These are phyloP conservation scores for Aspergillus intermedius DNA, from an alignment of 2,329 filamentous ascomycete genomes.

Conservation along the genomic window DNA sequence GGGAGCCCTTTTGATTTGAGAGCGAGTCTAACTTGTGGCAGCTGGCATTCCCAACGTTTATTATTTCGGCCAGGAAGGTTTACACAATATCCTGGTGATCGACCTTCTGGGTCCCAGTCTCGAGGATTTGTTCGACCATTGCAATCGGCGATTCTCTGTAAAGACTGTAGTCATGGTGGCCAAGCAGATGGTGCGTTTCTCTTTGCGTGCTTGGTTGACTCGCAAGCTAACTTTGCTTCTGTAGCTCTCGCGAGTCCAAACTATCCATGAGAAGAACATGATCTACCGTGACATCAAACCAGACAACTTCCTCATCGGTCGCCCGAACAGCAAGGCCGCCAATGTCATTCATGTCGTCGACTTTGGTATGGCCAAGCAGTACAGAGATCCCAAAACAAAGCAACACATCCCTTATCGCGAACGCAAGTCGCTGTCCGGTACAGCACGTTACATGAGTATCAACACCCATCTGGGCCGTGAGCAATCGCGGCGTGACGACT, in stretches of 20 bases:
- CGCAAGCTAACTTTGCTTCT: neutral
- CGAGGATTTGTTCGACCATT: slow-evolving; percentile 96
- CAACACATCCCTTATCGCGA: slow-evolving; percentile 98
- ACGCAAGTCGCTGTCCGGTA: slow-evolving; percentile 92
- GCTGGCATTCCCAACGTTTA: slow-evolving; percentile 99
- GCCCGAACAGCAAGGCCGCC: slow-evolving; percentile 84
- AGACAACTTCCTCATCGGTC: slow-evolving; percentile 96
- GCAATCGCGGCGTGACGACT: slow-evolving; percentile 89
- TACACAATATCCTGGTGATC: slow-evolving; percentile 98
- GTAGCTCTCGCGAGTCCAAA: slow-evolving; percentile 81
- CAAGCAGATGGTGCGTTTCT: slow-evolving; percentile 77
- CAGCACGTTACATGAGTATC: slow-evolving; percentile 98
- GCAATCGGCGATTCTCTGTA: slow-evolving; percentile 86
- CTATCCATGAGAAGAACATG: slow-evolving; percentile 97
- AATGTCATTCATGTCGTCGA: slow-evolving; percentile 98
- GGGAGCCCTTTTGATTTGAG: slow-evolving; percentile 1
- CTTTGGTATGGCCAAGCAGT: slow-evolving; percentile 99
- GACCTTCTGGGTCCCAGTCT: slow-evolving; percentile 90
- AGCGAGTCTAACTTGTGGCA: slow-evolving; percentile 42
- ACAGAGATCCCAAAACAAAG: slow-evolving; percentile 96
- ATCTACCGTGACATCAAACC: slow-evolving; percentile 99
- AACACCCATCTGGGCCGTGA: slow-evolving; percentile 96
- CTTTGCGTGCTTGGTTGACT: neutral
- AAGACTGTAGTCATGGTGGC: slow-evolving; percentile 99
- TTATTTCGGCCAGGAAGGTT: slow-evolving; percentile 96